Evolutionary conservation across 139 green algal species (phyloP), one percentile per base, ranked within the genome.

Genomic region (Picochlorum sp.): DNA sequence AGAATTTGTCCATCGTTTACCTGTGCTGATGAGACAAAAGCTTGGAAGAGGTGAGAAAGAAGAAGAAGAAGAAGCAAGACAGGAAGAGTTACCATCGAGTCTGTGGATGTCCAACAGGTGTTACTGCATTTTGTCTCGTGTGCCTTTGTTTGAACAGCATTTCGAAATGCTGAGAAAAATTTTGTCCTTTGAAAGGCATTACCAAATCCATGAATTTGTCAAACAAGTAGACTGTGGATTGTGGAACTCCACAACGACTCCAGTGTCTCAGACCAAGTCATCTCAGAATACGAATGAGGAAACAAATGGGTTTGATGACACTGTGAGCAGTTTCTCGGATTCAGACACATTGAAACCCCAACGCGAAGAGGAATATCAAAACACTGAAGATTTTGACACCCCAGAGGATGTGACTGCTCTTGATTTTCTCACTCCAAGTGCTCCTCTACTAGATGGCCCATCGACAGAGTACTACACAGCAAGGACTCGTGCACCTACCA

Each of bases 141-240:
- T 89, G 71, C 90, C 90, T 41, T 95, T 96, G 70, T 96, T 96
- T 70, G 68, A 71, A 6, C 81, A 95, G 49, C 89, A 95, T 77
- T 90, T 95, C 65, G 79, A 90, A 76, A 87, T 95, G n/a, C 78
- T 95, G 63, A 66, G 79, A 67, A 84, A 77, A 45, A 76, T 95
- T 3, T 65, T 95, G 49, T 82, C 78, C 4, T 78, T 94, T 60
- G 88, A 95, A 81, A 82, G 87, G 13, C 57, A 93, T 37, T 73
- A 90, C 62, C 79, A 84, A 55, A 88, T 90, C 62, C 76, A 68
- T 10, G 71, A 55, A 50, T 88, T 85, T 23, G 76, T 76, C 2
- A 66, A 66, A 14, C 68, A 81, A 57, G 45, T 80, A 49, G 66
- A 64, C 4, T 31, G 15, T 13, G 65, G 55, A n/a, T 31, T 70